These are phyloP conservation scores for Penicillium bialowiezense DNA, from an alignment of 495 filamentous ascomycete species.

Conservation along the genomic window DNA sequence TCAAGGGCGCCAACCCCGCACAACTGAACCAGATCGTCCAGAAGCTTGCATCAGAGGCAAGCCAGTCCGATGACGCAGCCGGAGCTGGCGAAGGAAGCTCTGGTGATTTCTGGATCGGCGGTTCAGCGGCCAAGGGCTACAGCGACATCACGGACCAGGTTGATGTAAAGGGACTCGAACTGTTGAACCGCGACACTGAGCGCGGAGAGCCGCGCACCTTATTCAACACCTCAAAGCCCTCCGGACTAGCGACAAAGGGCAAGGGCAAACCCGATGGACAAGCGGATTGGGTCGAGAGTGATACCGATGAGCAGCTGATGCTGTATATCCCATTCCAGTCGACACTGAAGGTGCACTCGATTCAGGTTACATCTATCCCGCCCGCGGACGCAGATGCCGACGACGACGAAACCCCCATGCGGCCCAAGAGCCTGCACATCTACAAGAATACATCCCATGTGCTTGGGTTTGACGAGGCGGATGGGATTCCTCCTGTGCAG, in stretches of 20 bases:
- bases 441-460: constrained; percentile 86
- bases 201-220: constrained; percentile 67
- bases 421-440: constrained; percentile 79
- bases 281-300: constrained; percentile 95
- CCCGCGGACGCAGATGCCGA: constrained; percentile 52
- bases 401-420: constrained; percentile 73
- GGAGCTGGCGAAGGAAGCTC: constrained; percentile 40
- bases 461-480: constrained; percentile 92
- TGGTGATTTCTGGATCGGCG: constrained; percentile 66
- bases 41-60: constrained; percentile 69
- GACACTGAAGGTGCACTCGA: constrained; percentile 83
- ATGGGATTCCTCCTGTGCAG: constrained; percentile 78
- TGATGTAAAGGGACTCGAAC: constrained; percentile 74
- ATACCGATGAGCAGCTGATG: constrained; percentile 98
- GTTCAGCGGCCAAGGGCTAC: constrained; percentile 75
- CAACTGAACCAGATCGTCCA: constrained; percentile 67
- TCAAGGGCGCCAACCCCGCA: constrained; percentile 69
- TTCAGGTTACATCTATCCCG: constrained; percentile 84
- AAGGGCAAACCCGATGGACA: constrained; percentile 46
- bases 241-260: constrained; percentile 55
- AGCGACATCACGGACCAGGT: constrained; percentile 77
- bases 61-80: constrained; percentile 47
- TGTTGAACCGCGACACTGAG: constrained; percentile 78
- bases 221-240: constrained; percentile 68
- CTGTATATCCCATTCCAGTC: constrained; percentile 88